A percentile compares a stretch with the other conserved stretches of the same genome.
phyloP scores from a whole-genome alignment of 768 basidiomycete genomes.

The Royoungia palumana region DNA sequence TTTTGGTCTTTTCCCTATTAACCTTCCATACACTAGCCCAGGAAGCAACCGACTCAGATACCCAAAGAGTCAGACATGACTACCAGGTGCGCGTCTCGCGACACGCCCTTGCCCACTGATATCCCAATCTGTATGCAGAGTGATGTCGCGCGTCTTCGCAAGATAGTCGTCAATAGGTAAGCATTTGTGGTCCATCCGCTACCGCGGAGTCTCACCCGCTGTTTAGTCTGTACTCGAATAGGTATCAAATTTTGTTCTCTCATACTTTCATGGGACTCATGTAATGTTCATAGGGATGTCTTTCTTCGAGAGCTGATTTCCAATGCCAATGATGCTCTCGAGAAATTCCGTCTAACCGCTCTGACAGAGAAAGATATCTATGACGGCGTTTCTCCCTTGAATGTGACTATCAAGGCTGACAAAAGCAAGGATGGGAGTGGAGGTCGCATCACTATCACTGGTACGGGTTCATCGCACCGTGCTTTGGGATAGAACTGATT shows the following conservation, averaged over 20 bases:
- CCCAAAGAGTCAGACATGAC: conserved; percentile 55
- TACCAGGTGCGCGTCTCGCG: conserved; percentile 55
- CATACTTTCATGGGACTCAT: conserved; percentile 2
- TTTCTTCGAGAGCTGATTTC: conserved; percentile 90
- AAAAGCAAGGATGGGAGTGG: conserved; percentile 63
- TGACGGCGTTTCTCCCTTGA: conserved; percentile 69
- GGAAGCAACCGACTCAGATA: conserved; percentile 33
- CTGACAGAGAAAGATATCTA: conserved; percentile 74
- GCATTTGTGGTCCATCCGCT: conserved; percentile 5
- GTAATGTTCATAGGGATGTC: conserved; percentile 53
- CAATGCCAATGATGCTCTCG: conserved; percentile 94
- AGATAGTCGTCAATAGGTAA: conserved; percentile 88
- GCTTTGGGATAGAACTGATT: conserved; percentile 1
- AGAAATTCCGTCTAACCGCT: conserved; percentile 85
- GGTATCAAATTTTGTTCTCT: conserved; percentile 38
- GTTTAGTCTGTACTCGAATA: conserved; percentile 76
- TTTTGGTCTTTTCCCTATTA: conserved; percentile 45
- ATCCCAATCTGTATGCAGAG: conserved; percentile 49
- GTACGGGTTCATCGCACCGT: conserved; percentile 36
- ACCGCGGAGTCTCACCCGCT: conserved; percentile 9
- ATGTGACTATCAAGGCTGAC: conserved; percentile 83
- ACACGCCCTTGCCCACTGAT: background rate
- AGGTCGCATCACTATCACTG: conserved; percentile 73
- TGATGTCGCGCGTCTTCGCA: conserved; percentile 88
- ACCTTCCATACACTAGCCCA: conserved; percentile 49